Conservation (phyloP, 2,329 filamentous ascomycete species). For the Sordariomycetes sp. region DNA sequence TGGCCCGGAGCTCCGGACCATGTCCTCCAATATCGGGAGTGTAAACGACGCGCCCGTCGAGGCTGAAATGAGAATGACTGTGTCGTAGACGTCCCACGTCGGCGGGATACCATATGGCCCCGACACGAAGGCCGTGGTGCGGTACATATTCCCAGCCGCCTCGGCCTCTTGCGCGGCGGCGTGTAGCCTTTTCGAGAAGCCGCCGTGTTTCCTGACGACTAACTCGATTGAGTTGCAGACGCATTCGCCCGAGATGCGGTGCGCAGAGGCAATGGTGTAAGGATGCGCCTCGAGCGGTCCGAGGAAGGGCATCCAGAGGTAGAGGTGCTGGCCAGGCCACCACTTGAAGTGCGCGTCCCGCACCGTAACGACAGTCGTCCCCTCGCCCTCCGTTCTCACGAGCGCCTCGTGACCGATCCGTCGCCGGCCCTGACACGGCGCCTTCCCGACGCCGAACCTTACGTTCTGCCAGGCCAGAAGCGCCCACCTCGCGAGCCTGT, state of each 20-base stretch:
- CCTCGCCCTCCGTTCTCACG: constrained; percentile 31
- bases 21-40: constrained; percentile 42
- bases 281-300: constrained; percentile 43
- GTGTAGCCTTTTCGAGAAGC: constrained; percentile 43
- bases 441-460: constrained; percentile 18
- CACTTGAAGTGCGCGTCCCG: constrained; percentile 46
- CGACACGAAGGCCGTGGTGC: constrained; percentile 32
- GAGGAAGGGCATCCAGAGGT: constrained; percentile 44
- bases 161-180: constrained; percentile 22
- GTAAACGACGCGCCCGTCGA: constrained; percentile 52
- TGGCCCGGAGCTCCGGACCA: constrained; percentile 24
- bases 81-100: constrained; percentile 44
- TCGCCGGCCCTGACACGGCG: constrained; percentile 31
- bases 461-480: constrained; percentile 39
- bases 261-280: constrained; percentile 47
- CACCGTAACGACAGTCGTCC: constrained; percentile 43
- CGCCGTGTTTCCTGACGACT: constrained; percentile 38
- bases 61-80: constrained; percentile 44
- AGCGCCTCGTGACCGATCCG: constrained; percentile 38
- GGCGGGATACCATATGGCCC: constrained; percentile 44
- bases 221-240: constrained; percentile 47
- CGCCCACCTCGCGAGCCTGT: constrained; percentile 38
- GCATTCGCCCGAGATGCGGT: constrained; percentile 33
- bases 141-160: constrained; percentile 9
- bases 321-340: constrained; percentile 46